phyloP scores from a whole-genome alignment of 305 asterid species.

The Solanum chacoense region DNA sequence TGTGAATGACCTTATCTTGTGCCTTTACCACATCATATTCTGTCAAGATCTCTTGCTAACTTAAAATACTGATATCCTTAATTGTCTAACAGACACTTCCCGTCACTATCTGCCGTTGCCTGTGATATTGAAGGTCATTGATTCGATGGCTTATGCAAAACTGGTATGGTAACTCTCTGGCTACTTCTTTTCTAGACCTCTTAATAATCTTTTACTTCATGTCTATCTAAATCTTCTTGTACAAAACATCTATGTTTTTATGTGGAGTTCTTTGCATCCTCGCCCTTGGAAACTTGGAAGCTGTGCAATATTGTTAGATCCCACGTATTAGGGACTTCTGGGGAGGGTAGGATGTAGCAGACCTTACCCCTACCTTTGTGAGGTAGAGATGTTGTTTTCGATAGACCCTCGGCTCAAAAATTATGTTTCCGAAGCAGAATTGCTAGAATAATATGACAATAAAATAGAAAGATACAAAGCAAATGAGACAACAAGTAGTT shows the following conservation, averaged over 20 bases:
- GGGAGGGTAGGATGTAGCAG: not conserved
- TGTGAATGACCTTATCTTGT: not conserved
- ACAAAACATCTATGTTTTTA: not conserved
- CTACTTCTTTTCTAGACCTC: not conserved
- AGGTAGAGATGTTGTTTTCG: not conserved
- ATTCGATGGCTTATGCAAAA: slow-evolving; percentile 88
- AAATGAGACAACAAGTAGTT: not conserved
- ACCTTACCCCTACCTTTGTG: not conserved
- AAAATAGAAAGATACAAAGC: not conserved
- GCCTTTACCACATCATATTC: not conserved
- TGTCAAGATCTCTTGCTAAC: not conserved
- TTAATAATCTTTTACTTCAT: not conserved
- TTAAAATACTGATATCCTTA: not conserved
- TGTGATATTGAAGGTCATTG: slow-evolving; percentile 81
- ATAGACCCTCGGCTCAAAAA: not conserved
- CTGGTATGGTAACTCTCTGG: slow-evolving; percentile 38
- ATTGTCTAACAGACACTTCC: slow-evolving; percentile 57
- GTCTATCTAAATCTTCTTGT: not conserved
- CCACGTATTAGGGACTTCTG: not conserved
- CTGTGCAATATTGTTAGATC: not conserved
- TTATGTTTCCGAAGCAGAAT: not conserved
- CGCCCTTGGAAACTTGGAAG: not conserved
- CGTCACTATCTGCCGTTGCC: slow-evolving; percentile 80
- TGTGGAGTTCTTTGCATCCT: not conserved
- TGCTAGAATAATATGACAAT: not conserved